Conservation (phyloP, 441 rosid genomes). For the Lepidium campestre region DNA sequence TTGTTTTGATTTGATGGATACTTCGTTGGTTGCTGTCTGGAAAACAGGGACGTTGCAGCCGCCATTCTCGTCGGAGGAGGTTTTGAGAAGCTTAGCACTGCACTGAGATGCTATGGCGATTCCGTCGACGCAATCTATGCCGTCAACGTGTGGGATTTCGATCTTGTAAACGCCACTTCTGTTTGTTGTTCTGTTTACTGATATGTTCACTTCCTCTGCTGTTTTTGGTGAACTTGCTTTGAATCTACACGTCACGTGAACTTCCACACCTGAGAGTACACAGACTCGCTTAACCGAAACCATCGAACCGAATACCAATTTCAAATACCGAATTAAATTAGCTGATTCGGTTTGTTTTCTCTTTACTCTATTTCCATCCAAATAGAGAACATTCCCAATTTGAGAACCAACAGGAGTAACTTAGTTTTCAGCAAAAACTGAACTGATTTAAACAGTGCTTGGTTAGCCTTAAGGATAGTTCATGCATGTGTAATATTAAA, state of each 20-base stretch:
- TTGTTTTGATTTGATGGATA: slow-evolving; percentile 56
- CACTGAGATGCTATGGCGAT: slow-evolving; percentile 46
- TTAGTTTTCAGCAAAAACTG: no score
- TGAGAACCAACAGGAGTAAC: no score
- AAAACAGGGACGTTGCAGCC: slow-evolving; percentile 44
- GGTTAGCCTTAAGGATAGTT: no score
- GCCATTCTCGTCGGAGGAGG: slow-evolving; percentile 23
- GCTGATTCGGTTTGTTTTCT: no score
- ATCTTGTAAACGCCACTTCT: slow-evolving; percentile 49
- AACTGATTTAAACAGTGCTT: no score
- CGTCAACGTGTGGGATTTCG: slow-evolving; percentile 59
- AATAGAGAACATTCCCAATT: background rate
- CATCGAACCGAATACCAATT: background rate
- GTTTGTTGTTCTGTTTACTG: slow-evolving; percentile 56
- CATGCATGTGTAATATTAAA: background rate
- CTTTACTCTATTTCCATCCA: background rate
- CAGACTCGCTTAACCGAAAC: background rate
- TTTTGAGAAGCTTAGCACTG: slow-evolving; percentile 41
- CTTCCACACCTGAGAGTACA: slow-evolving; percentile 42
- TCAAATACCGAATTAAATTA: background rate
- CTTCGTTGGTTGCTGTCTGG: slow-evolving; percentile 41
- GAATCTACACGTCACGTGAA: slow-evolving; percentile 55
- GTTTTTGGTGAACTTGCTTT: slow-evolving; percentile 50
- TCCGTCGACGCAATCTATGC: slow-evolving; percentile 62
- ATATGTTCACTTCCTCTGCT: slow-evolving; percentile 48